These are phyloP conservation scores for Scutellaria minor DNA, from an alignment of 257 asterid species.

Conservation along the genomic window DNA sequence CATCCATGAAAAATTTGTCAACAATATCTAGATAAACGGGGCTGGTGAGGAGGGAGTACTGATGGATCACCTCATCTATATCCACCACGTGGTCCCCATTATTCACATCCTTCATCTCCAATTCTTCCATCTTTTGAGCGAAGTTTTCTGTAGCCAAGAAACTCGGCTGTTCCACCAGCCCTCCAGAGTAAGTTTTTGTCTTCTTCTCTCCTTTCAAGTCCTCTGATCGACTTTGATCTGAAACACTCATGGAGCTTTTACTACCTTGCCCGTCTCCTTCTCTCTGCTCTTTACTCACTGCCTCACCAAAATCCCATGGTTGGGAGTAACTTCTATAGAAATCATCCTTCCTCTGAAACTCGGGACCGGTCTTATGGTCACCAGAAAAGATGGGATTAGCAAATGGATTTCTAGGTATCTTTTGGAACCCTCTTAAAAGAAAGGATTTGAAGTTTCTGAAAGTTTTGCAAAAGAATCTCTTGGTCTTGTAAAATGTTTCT, in stretches of 20 bases:
- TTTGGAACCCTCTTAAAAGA: constrained; percentile 46
- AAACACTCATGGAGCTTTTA: constrained; percentile 37
- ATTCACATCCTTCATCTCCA: constrained; percentile 71
- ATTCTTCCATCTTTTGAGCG: constrained; percentile 67
- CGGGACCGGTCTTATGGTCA: constrained; percentile 37
- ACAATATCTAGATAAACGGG: constrained; percentile 61
- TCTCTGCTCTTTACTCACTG: constrained; percentile 31
- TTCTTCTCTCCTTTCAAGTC: constrained; percentile 45
- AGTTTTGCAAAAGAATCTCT: constrained; percentile 46
- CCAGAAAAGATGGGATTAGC: constrained; percentile 41
- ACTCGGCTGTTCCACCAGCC: constrained; percentile 38
- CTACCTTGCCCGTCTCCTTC: constrained; percentile 40
- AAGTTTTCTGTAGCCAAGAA: constrained; percentile 45
- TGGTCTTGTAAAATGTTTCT: constrained; percentile 56
- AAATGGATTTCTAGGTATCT: constrained; percentile 46
- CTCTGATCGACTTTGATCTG: constrained; percentile 34
- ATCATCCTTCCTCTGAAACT: constrained; percentile 45
- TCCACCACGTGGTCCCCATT: constrained; percentile 72
- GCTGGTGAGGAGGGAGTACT: constrained; percentile 68
- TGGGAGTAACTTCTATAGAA: no score
- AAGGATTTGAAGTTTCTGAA: constrained; percentile 52
- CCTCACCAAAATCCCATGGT: constrained; percentile 15
- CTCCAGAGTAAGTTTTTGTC: constrained; percentile 26
- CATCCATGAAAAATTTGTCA: constrained; percentile 56
- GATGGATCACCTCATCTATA: constrained; percentile 77